Conservation (phyloP, 129 eudicot genomes). For the Flaveria brownii region DNA sequence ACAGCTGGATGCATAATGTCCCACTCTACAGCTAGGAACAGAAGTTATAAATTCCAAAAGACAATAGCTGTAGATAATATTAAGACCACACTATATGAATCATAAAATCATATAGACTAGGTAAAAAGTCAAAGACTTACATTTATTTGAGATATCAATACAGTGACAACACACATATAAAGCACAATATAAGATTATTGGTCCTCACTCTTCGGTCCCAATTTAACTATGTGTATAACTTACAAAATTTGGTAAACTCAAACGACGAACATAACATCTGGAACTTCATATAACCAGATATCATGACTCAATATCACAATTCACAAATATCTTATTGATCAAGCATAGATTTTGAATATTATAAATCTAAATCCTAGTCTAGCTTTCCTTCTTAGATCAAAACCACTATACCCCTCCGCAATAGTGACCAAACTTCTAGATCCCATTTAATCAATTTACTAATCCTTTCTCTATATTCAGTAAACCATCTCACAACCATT, state of each 20-base stretch:
- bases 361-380: neutral
- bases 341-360: too few relatives aligned
- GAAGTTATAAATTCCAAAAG: constrained; percentile 25
- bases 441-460: constrained; percentile 1
- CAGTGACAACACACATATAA: neutral
- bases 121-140: neutral
- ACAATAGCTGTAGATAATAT: constrained; percentile 11
- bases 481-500: too few relatives aligned
- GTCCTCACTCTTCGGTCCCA: neutral
- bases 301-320: neutral
- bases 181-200: neutral
- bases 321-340: constrained; percentile 7
- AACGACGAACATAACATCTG: neutral
- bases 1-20: constrained; percentile 36
- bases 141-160: neutral
- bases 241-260: neutral
- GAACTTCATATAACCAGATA: neutral
- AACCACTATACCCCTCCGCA: neutral
- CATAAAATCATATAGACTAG: too few relatives aligned
- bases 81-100: neutral
- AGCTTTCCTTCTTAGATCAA: neutral
- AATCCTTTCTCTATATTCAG: too few relatives aligned
- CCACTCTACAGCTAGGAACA: constrained; percentile 51
- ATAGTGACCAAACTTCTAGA: neutral
- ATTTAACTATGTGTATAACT: neutral